phyloP scores from a whole-genome alignment of 768 basidiomycete species.

The Butyriboletus loyo region DNA sequence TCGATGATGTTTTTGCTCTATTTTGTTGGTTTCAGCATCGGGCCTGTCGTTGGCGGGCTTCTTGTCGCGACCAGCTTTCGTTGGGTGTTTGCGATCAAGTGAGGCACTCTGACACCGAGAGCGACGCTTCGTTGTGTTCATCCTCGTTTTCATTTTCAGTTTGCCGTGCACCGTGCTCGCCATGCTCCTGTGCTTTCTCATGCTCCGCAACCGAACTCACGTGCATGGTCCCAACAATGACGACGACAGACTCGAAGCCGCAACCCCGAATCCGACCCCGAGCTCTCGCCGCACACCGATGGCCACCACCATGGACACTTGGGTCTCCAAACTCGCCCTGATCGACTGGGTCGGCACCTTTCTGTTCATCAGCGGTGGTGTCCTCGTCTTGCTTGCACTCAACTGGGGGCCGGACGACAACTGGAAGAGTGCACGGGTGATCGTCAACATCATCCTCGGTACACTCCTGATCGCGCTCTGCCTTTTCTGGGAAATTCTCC shows the following conservation, averaged over 20 bases:
- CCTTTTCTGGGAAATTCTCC: constrained; percentile 42
- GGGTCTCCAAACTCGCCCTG: constrained; percentile 29
- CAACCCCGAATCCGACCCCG: background rate
- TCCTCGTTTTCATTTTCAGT: constrained; percentile 20
- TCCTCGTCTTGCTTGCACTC: constrained; percentile 48
- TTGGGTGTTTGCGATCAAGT: constrained; percentile 59
- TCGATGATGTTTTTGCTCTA: constrained; percentile 43
- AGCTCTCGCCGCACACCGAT: background rate
- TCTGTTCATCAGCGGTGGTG: constrained; percentile 42
- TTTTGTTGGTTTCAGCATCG: constrained; percentile 39
- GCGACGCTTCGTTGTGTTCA: background rate
- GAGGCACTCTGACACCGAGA: constrained; percentile 4
- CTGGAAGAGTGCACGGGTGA: constrained; percentile 44
- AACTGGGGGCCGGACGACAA: constrained; percentile 46
- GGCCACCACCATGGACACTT: constrained; percentile 8
- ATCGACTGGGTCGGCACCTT: constrained; percentile 49
- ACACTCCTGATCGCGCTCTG: constrained; percentile 38
- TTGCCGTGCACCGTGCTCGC: constrained; percentile 37
- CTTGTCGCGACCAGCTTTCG: constrained; percentile 42
- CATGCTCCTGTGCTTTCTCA: constrained; percentile 39
- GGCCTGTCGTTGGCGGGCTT: constrained; percentile 43
- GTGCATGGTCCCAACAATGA: constrained; percentile 18
- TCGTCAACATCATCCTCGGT: constrained; percentile 47
- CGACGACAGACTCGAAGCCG: constrained; percentile 8
- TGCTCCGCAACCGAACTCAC: constrained; percentile 34